Evolutionary conservation across 2,329 filamentous ascomycete species (phyloP), one percentile per base, ranked within the genome.

Genomic region (Lasiodiplodia theobromae): DNA sequence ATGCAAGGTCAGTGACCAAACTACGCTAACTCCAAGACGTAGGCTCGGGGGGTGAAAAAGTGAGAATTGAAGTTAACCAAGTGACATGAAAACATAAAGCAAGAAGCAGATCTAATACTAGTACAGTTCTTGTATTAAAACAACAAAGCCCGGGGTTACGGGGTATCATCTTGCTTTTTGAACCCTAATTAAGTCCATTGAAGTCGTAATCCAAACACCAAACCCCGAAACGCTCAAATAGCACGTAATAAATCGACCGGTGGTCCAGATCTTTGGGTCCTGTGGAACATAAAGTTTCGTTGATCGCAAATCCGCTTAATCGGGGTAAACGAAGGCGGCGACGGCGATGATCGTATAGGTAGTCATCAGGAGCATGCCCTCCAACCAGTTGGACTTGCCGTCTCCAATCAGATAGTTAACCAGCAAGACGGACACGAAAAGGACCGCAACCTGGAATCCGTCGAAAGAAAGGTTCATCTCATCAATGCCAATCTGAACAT

Each of bases 381-480:
- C 88, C 11, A 90, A 82, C 87, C 83, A 85, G 76, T 85, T 76
- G 69, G 84, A 86, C 72, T 87, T 87, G 65, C 86, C 86, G 71
- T 88, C 87, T 70, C 85, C 83, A 57, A 90, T 89, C 21, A 90
- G 81, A 73, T 89, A 89, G 75, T 89, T 90, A 54, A 89, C 86
- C 71, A 88, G 72, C 62, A 85, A 76, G n/a, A 85, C 80, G 40
- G 77, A 79, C 28, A 89, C 85, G 69, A 90, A 90, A 3, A 88
- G 77, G 7, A 87, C 77, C 10, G 83, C 90, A 7, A 96, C 88
- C 80, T 96, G 92, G 83, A 97, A 97, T 0, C 89, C 89, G 76
- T 96, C 93, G 77, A 97, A 96, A 77, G 91, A 91, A 5, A 97
- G 86, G 23, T 89, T 92, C 92, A 91, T 89, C 47, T 84, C 81